Evolutionary conservation across 1,139 yeast species (phyloP), one percentile per base, ranked within the genome.

Genomic region (Scheffersomyces titani): DNA sequence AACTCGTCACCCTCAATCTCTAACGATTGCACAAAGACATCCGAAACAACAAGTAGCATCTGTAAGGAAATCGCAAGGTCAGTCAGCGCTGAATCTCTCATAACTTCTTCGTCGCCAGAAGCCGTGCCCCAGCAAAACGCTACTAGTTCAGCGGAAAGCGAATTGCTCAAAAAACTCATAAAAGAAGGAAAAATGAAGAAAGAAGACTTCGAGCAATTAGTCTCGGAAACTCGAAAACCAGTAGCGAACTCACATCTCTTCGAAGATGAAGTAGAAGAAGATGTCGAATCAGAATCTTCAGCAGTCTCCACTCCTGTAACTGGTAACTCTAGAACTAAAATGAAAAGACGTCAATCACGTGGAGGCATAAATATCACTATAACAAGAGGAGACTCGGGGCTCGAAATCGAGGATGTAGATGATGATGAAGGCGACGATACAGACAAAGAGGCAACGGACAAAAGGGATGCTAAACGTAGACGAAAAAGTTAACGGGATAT

Each of bases 131-230:
- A 20, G 5, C 49, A 46, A 19, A 20, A 19, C 16, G 5, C 22
- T 3, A 46, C n/a, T 46, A 53, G 16, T 40, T 56, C 54, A 3
- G 36, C 44, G 52, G 63, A 62, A 36, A 70, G 72, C 55, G 70
- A 65, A 51, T 61, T 74, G 24, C 69, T 74, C 72, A 72, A 71
- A 54, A 74, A 72, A 56, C 57, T 74, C 22, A 69, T 74, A 7
- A 66, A 66, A 50, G 69, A 65, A 50, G 75, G 75, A 47, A 63
- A 53, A 53, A 62, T 54, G 70, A 69, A 57, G 53, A 63, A 54
- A 66, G 73, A 63, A 19, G 74, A 72, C n/a, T 74, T 65, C 57
- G 68, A 71, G 44, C 60, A 63, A 47, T 59, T 73, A 51, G 52
- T 74, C 3, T 63, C 63, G 24, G 74, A 72, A 5, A 69, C 71